phyloP scores from a whole-genome alignment of 148 eudicot species.

The Pharnaceum exiguum region DNA sequence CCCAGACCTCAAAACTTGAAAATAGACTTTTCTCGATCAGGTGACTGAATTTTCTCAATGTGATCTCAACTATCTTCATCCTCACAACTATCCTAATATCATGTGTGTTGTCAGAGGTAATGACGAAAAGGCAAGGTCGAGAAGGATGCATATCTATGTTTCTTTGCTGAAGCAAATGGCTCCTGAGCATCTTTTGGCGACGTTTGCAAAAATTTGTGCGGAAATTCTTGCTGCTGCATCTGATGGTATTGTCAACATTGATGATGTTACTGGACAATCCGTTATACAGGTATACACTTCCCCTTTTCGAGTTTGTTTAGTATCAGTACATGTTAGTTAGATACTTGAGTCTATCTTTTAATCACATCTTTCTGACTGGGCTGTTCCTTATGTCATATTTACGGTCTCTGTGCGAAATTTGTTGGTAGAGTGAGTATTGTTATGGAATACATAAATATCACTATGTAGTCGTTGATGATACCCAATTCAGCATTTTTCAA shows the following conservation, averaged over 20 bases:
- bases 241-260: slow-evolving; percentile 71
- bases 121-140: slow-evolving; percentile 67
- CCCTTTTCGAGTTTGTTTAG: too few relatives aligned
- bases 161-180: slow-evolving; percentile 96
- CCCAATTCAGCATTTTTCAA: too few relatives aligned
- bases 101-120: slow-evolving; percentile 50
- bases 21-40: slow-evolving; percentile 59
- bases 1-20: slow-evolving; percentile 52
- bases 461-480: too few relatives aligned
- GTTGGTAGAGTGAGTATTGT: too few relatives aligned
- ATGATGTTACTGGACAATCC: slow-evolving; percentile 70
- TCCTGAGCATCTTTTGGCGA: slow-evolving; percentile 89
- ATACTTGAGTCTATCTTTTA: too few relatives aligned
- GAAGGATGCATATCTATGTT: slow-evolving; percentile 81
- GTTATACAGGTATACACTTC: slow-evolving; percentile 63
- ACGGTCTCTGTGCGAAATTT: too few relatives aligned
- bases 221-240: slow-evolving; percentile 95
- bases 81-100: background rate
- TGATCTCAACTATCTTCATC: background rate
- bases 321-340: too few relatives aligned
- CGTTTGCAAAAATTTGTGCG: slow-evolving; percentile 95
- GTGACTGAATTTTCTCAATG: slow-evolving; percentile 21
- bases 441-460: too few relatives aligned
- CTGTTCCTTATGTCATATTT: too few relatives aligned
- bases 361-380: too few relatives aligned